These are phyloP conservation scores for Russula dissimulans DNA, from an alignment of 768 basidiomycete species.

Conservation along the genomic window DNA sequence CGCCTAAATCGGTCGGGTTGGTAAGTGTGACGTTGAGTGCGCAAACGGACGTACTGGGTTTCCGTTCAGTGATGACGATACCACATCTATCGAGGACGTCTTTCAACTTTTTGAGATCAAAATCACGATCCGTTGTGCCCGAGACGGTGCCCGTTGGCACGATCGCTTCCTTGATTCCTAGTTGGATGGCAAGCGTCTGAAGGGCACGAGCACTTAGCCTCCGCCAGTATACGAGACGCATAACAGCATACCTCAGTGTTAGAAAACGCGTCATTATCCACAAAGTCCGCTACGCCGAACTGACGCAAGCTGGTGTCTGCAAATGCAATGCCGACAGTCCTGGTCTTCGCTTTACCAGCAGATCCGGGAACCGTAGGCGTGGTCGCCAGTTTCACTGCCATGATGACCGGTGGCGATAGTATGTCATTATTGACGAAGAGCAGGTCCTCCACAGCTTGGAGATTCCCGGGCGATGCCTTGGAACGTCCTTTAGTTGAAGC, in stretches of 20 bases:
- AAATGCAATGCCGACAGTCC: conserved; percentile 79
- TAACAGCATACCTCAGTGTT: conserved; percentile 69
- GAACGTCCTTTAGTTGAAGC: conserved; percentile 18
- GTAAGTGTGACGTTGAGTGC: not conserved
- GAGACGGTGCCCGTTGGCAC: conserved; percentile 64
- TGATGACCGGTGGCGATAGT: conserved; percentile 74
- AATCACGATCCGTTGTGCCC: conserved; percentile 69
- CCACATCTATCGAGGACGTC: conserved; percentile 84
- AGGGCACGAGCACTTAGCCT: not conserved
- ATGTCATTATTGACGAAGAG: conserved; percentile 79
- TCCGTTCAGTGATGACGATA: conserved; percentile 84
- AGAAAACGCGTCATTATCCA: conserved; percentile 91
- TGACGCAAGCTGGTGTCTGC: conserved; percentile 81
- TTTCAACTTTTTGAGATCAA: conserved; percentile 81
- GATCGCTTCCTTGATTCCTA: conserved; percentile 95
- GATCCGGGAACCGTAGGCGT: conserved; percentile 35
- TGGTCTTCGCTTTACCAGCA: conserved; percentile 46
- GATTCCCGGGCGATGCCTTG: conserved; percentile 66
- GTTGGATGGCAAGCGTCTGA: conserved; percentile 89
- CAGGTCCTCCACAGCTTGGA: conserved; percentile 41
- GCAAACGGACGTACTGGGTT: conserved; percentile 50
- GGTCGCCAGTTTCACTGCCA: conserved; percentile 74
- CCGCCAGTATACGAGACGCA: not conserved
- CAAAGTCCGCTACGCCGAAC: conserved; percentile 84
- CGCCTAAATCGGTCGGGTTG: conserved; percentile 40